A percentile compares a stretch with the other conserved stretches of the same genome.
Evolutionary conservation across 352 stramenopile species (phyloP).

Genomic region (Blastocystis sp.): DNA sequence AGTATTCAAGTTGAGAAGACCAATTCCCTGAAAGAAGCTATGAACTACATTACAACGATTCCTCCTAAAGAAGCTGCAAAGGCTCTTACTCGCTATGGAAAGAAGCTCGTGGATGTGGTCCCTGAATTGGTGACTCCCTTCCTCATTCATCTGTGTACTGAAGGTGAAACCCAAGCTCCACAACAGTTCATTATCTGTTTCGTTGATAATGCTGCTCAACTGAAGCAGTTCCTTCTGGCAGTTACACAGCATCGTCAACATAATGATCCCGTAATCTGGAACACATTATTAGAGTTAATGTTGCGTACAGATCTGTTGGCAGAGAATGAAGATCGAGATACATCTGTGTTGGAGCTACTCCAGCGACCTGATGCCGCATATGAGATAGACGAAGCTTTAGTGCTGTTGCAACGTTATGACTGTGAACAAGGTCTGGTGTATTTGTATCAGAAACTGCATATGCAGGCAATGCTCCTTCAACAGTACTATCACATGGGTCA

Average conservation of each 20-base stretch:
- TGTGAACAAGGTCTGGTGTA: constrained; percentile 87
- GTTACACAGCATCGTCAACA: neutral
- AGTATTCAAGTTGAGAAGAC: constrained; percentile 86
- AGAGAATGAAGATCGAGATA: neutral
- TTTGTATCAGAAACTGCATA: constrained; percentile 86
- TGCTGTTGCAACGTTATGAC: constrained; percentile 83
- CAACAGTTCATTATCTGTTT: constrained; percentile 20
- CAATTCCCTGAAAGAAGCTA: constrained; percentile 79
- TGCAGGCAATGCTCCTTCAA: constrained; percentile 88
- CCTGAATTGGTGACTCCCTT: neutral
- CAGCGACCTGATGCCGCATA: constrained; percentile 84
- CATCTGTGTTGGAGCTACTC: constrained; percentile 79
- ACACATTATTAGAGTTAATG: constrained; percentile 81
- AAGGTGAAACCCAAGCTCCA: neutral
- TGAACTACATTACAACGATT: constrained; percentile 79
- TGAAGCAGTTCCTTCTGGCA: constrained; percentile 48
- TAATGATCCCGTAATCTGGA: constrained; percentile 71
- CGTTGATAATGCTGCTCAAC: neutral
- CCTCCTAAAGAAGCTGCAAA: neutral
- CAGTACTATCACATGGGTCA: constrained; percentile 87
- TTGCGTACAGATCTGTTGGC: neutral
- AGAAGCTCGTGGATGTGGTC: constrained; percentile 16
- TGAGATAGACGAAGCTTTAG: constrained; percentile 85
- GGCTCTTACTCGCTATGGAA: neutral
- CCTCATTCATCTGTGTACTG: neutral